Evolutionary conservation across 164 flowering plant species (phyloP).

Genomic region (Nelumbo lutea): DNA sequence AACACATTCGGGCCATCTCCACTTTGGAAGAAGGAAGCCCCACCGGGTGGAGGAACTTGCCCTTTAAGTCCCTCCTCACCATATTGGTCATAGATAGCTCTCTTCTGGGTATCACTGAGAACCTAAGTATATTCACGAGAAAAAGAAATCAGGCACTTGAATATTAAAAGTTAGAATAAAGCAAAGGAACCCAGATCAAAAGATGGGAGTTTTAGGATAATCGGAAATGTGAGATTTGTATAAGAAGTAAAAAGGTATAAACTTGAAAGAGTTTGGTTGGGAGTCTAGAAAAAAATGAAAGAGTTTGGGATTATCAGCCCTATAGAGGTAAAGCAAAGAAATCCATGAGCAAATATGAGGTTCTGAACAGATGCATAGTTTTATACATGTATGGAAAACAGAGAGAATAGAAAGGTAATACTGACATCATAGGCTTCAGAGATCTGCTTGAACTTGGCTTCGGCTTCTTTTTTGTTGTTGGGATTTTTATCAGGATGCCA

Average conservation of each 20-base stretch:
- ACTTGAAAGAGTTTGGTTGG: not conserved
- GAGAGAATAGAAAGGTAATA: not conserved
- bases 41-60: constrained; percentile 53
- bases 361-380: not conserved
- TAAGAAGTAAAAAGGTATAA: not conserved
- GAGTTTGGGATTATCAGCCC: not conserved
- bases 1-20: constrained; percentile 47
- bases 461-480: constrained; percentile 59
- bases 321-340: not conserved
- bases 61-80: constrained; percentile 67
- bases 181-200: not conserved
- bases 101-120: constrained; percentile 59
- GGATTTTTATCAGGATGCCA: constrained; percentile 81
- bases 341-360: not conserved
- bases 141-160: not conserved
- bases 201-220: no score
- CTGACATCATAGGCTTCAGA: constrained; percentile 71
- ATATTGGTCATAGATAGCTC: constrained; percentile 52
- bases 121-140: constrained; percentile 26
- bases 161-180: not conserved
- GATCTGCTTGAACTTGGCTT: constrained; percentile 67
- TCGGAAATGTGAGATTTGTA: not conserved
- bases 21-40: constrained; percentile 34
- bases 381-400: not conserved
- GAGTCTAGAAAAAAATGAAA: not conserved